phyloP scores from a whole-genome alignment of 768 basidiomycete species.

The Suillus weaverae region DNA sequence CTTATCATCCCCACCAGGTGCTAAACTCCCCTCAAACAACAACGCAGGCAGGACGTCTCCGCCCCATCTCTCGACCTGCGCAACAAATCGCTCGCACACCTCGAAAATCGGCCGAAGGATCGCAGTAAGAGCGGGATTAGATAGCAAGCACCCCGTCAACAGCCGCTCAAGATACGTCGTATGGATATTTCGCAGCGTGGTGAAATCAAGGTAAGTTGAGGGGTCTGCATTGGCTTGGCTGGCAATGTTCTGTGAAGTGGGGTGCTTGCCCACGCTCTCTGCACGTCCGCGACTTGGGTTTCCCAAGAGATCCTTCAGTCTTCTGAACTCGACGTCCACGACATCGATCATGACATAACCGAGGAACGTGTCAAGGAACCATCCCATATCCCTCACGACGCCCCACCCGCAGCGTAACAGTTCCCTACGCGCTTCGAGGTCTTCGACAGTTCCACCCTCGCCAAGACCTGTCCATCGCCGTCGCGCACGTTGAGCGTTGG shows the following conservation, averaged over 20 bases:
- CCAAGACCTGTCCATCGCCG: conserved; percentile 85
- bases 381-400: conserved; percentile 82
- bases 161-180: conserved; percentile 78
- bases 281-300: conserved; percentile 23
- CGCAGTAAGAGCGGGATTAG: conserved; percentile 59
- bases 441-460: conserved; percentile 80
- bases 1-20: conserved; percentile 48
- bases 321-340: conserved; percentile 77
- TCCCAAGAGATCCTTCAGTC: conserved; percentile 60
- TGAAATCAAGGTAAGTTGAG: conserved; percentile 68
- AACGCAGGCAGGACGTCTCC: conserved; percentile 86
- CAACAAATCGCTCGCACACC: conserved; percentile 84
- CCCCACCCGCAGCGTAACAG: conserved; percentile 85
- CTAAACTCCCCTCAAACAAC: conserved; percentile 76
- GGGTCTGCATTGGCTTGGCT: conserved; percentile 14
- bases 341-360: conserved; percentile 92
- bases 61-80: conserved; percentile 88
- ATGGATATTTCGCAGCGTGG: conserved; percentile 81
- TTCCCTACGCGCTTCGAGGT: conserved; percentile 59
- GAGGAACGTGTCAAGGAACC: conserved; percentile 84
- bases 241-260: conserved; percentile 8
- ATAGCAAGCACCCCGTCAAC: conserved; percentile 75
- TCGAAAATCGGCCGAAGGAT: conserved; percentile 75
- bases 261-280: conserved; percentile 17
- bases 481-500: conserved; percentile 81